Percentiles rank a stretch among this genome's conserved stretches.
Evolutionary conservation across 208 protist species (phyloP).

Genomic region (Spongospora subterranea): DNA sequence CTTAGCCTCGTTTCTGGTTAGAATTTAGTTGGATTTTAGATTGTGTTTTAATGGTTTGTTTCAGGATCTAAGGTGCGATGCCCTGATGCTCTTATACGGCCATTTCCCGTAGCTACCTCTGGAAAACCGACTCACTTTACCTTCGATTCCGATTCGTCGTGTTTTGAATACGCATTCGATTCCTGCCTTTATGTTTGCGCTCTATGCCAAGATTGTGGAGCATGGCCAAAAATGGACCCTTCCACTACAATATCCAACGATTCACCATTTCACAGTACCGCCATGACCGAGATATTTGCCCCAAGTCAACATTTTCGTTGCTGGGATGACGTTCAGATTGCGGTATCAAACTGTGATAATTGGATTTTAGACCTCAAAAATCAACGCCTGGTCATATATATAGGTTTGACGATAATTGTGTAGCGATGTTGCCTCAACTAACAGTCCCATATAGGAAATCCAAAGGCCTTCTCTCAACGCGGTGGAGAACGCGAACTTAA

Average conservation of each 20-base stretch:
- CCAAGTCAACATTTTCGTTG: not conserved
- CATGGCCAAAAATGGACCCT: not conserved
- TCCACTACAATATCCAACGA: not conserved
- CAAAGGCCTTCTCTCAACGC: not conserved
- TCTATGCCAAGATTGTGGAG: not conserved
- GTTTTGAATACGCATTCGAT: slow-evolving; percentile 1
- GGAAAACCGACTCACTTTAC: not conserved
- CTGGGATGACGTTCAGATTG: not conserved
- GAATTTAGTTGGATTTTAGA: not conserved
- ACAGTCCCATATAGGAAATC: not conserved
- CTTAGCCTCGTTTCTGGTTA: not conserved
- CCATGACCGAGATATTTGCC: slow-evolving; percentile 1
- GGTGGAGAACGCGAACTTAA: not conserved
- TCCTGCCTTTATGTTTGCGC: not conserved
- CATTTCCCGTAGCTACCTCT: slow-evolving; percentile 4
- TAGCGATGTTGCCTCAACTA: not conserved
- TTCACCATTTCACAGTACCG: not conserved
- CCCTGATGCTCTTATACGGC: not conserved
- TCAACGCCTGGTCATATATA: not conserved
- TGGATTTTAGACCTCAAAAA: slow-evolving; percentile 17
- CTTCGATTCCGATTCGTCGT: not conserved
- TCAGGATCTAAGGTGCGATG: not conserved
- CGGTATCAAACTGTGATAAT: not conserved
- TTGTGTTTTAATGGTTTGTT: not conserved
- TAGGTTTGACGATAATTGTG: not conserved